These are phyloP conservation scores for Fraxinus sp. DNA, from an alignment of 305 asterid species.

Conservation along the genomic window DNA sequence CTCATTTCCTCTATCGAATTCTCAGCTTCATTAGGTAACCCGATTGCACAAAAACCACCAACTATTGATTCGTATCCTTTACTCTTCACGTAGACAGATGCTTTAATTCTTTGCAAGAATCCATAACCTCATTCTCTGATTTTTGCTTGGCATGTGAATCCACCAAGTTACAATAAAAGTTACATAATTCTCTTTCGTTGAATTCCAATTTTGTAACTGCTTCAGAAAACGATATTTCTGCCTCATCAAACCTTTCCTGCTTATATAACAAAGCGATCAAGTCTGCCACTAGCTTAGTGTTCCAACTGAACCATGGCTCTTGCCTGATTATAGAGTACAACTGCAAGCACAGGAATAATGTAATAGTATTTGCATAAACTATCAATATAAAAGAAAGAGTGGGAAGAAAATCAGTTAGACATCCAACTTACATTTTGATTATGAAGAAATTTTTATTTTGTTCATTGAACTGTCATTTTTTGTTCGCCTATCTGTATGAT, in stretches of 20 bases:
- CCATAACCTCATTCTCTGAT: slow-evolving; percentile 43
- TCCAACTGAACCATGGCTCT: slow-evolving; percentile 90
- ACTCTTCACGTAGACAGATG: slow-evolving; percentile 55
- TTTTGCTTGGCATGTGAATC: slow-evolving; percentile 55
- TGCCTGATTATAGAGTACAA: slow-evolving; percentile 57
- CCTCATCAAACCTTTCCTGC: slow-evolving; percentile 51
- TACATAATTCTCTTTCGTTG: slow-evolving; percentile 61
- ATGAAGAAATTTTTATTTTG: not conserved
- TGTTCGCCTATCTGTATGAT: not conserved
- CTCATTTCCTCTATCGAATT: slow-evolving; percentile 62
- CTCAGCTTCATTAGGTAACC: slow-evolving; percentile 67
- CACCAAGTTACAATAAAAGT: slow-evolving; percentile 61
- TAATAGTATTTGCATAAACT: not conserved
- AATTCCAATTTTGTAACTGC: slow-evolving; percentile 41
- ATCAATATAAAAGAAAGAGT: not conserved
- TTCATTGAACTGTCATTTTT: not conserved
- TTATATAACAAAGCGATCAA: slow-evolving; percentile 55
- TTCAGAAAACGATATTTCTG: slow-evolving; percentile 47
- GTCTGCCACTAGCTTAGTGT: slow-evolving; percentile 73
- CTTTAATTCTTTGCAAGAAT: slow-evolving; percentile 35
- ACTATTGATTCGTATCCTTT: slow-evolving; percentile 66
- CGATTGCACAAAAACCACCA: slow-evolving; percentile 56
- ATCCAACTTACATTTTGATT: not conserved
- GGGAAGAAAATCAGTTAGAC: not conserved
- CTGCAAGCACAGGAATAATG: slow-evolving; percentile 40